Evolutionary conservation across 257 asterid genomes (phyloP).

Genomic region (Nicotiana sylvestris): DNA sequence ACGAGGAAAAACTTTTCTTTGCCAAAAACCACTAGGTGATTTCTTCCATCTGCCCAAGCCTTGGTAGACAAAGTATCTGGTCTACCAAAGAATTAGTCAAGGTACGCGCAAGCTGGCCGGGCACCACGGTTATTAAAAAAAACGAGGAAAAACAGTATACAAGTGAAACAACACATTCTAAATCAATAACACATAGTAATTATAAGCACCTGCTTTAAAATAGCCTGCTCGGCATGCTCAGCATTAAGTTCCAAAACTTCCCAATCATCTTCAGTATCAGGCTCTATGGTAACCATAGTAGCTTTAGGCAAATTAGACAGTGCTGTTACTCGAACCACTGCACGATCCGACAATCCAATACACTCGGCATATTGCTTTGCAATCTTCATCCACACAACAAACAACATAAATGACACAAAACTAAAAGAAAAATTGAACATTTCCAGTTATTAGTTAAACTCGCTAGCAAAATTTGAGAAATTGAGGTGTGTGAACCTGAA

Average conservation of each 20-base stretch:
- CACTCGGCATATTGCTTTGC: constrained; percentile 85
- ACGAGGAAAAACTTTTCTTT: not conserved
- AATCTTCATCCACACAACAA: constrained; percentile 42
- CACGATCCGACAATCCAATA: constrained; percentile 66
- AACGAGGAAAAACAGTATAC: not conserved
- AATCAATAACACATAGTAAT: not conserved
- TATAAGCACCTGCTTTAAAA: constrained; percentile 73
- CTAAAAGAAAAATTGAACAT: not conserved
- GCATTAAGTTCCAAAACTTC: constrained; percentile 96
- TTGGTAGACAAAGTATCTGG: too few relatives aligned
- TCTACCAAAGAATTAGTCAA: too few relatives aligned
- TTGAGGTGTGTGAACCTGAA: constrained; percentile 46
- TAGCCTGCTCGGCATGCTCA: constrained; percentile 77
- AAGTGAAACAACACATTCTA: not conserved
- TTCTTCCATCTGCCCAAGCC: too few relatives aligned
- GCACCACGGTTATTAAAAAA: too few relatives aligned
- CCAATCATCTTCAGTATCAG: constrained; percentile 98
- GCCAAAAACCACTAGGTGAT: not conserved
- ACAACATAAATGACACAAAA: not conserved
- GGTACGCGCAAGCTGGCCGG: too few relatives aligned
- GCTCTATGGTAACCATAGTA: constrained; percentile 74
- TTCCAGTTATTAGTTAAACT: too few relatives aligned
- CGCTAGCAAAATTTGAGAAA: not conserved
- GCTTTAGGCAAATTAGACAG: constrained; percentile 73
- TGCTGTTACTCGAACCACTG: constrained; percentile 62